Percentiles rank a stretch among this genome's conserved stretches.
Evolutionary conservation across 306 rosid genomes (phyloP).

Genomic region (Calophaca sinica): DNA sequence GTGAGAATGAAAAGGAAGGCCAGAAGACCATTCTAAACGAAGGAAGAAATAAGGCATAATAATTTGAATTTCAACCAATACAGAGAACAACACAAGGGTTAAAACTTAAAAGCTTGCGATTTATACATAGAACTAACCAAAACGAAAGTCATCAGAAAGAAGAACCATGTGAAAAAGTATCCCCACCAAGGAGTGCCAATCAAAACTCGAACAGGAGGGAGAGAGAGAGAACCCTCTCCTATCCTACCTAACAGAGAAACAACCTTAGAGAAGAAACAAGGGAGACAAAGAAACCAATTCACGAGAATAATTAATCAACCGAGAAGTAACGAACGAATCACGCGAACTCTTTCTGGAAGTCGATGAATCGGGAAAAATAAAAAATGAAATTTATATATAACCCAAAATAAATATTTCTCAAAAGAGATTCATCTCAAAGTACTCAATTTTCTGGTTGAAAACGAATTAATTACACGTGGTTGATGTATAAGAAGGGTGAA

Average conservation of each 20-base stretch:
- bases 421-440: not conserved
- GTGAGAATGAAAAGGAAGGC: constrained; percentile 24
- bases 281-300: constrained; percentile 11
- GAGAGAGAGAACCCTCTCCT: constrained; percentile 22
- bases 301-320: not conserved
- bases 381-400: not conserved
- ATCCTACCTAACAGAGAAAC: constrained; percentile 51
- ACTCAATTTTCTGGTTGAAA: constrained; percentile 24
- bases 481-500: not conserved
- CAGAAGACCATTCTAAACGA: not conserved
- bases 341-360: not conserved
- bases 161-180: constrained; percentile 43
- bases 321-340: constrained; percentile 14
- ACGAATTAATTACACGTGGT: constrained; percentile 36
- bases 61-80: constrained; percentile 27
- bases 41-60: constrained; percentile 21
- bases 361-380: constrained; percentile 16
- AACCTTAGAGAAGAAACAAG: constrained; percentile 37
- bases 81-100: not conserved
- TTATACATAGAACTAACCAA: constrained; percentile 2
- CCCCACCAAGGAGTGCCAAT: constrained; percentile 42
- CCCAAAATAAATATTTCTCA: constrained; percentile 19
- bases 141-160: not conserved
- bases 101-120: constrained; percentile 9
- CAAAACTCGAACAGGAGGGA: constrained; percentile 33